Evolutionary conservation across 1,284 basidiomycete species (phyloP), one percentile per base, ranked within the genome.

Genomic region (Ganoderma resinaceum): DNA sequence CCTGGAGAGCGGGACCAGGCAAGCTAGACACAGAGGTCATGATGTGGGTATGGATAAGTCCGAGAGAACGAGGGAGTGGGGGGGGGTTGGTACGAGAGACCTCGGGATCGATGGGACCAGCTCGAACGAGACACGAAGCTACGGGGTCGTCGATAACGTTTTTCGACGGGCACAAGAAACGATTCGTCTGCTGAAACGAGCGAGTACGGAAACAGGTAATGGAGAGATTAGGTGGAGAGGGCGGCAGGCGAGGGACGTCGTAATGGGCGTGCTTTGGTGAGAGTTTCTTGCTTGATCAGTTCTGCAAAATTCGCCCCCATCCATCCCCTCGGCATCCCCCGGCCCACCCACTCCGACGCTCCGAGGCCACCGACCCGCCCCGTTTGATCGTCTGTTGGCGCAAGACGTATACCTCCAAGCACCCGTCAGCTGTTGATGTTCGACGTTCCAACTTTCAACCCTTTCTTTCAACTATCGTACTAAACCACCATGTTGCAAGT

Each of bases 1-100:
- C 92, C 75, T 91, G 89, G 40, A 91, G 83, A 63, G 90, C 91
- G 55, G 87, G 82, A 42, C 82, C 83, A 67, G 91, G 83, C 65
- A 93, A 86, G 74, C 86, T 81, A n/a, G 79, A 79, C 31, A 76
- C 70, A 53, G 78, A 76, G 57, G 77, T 70, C 78, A 79, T 80
- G 46, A 23, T 58, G 70, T 29, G 46, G 53, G 65, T 63, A 37
- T 60, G 58, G 37, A 18, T 38, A 60, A 26, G 40, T 63, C 43
- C 37, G 43, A 26, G 16, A 58, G 33, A 23, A 35, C n/a, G 55
- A 33, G 55, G 20, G 7, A 14, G n/a, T 14, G 55, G 20, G 31
- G 55, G 18, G 33, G 37, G 20, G 31, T 29, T 33, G 33, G 4
- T 23, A 37, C 20, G 59, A 42, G 60, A 35, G 46, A 31, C 38